Percentiles rank a stretch among this genome's conserved stretches.
These are phyloP conservation scores for Sclerotinia spermophila DNA, from an alignment of 2,329 filamentous ascomycete genomes.

Conservation along the genomic window DNA sequence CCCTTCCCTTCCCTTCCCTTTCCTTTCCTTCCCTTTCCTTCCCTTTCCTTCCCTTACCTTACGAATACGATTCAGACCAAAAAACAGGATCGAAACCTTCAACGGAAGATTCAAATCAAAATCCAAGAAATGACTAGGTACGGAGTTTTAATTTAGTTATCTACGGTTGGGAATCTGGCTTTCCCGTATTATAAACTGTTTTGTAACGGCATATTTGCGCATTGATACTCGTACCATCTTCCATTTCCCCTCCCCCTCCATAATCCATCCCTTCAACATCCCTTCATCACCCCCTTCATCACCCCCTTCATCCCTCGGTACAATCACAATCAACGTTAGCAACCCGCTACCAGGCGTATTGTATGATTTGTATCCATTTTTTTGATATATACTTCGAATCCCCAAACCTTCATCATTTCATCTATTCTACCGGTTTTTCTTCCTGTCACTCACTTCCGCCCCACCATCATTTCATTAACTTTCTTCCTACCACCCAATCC, in stretches of 20 bases:
- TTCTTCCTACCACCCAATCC: not conserved
- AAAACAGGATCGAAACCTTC: not conserved
- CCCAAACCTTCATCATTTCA: not conserved
- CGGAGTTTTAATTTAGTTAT: not conserved
- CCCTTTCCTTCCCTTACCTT: not conserved
- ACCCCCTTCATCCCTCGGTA: not conserved
- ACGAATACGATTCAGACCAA: not conserved
- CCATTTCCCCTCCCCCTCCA: not conserved
- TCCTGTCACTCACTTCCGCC: not conserved
- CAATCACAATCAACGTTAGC: not conserved
- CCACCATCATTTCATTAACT: conserved; percentile 14
- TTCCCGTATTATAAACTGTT: not conserved
- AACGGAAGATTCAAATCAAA: not conserved
- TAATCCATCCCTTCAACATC: not conserved
- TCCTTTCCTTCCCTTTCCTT: no score
- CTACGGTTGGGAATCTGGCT: not conserved
- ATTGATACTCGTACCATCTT: not conserved
- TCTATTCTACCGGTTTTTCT: not conserved
- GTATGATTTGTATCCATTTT: not conserved
- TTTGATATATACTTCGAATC: no score
- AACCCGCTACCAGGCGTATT: not conserved
- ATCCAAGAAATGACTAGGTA: not conserved
- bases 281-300: not conserved
- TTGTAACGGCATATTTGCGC: not conserved
- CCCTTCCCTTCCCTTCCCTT: not conserved